Evolutionary conservation across 1,139 yeast species (phyloP).

Genomic region (Pichia sp.): DNA sequence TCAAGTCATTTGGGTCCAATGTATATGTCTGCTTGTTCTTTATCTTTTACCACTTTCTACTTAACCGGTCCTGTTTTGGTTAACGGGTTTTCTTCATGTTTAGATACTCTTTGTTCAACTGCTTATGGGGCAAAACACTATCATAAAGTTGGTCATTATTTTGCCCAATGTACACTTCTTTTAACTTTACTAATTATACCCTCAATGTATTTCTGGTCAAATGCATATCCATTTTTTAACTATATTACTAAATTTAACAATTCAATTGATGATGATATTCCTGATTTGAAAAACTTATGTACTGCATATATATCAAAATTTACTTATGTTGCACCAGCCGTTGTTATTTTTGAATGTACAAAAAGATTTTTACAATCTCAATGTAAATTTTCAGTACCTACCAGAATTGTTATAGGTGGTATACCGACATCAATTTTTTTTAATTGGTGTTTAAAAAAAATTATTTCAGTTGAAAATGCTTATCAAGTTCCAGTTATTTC

Average conservation of each 20-base stretch:
- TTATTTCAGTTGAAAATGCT: conserved; percentile 34
- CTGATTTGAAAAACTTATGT: conserved; percentile 18
- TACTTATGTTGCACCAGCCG: conserved; percentile 42
- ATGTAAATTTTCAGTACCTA: conserved; percentile 49
- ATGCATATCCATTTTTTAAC: conserved; percentile 14
- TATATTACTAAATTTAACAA: conserved; percentile 1
- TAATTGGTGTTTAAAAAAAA: conserved; percentile 36
- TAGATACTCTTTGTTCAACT: conserved; percentile 39
- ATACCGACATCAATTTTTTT: conserved; percentile 43
- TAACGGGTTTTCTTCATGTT: conserved; percentile 39
- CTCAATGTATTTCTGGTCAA: conserved; percentile 21
- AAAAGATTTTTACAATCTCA: conserved; percentile 50
- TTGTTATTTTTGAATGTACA: conserved; percentile 45
- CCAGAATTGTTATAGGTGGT: conserved; percentile 41
- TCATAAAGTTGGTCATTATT: conserved; percentile 34
- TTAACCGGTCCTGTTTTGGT: conserved; percentile 36
- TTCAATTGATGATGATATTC: conserved; percentile 18
- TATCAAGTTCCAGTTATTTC: conserved; percentile 60
- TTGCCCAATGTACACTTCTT: conserved; percentile 29
- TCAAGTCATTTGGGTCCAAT: conserved; percentile 33
- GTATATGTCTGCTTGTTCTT: conserved; percentile 35
- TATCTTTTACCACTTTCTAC: conserved; percentile 35
- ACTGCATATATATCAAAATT: conserved; percentile 15
- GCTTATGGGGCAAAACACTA: conserved; percentile 35
- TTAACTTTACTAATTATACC: conserved; percentile 20